A percentile compares a stretch with the other conserved stretches of the same genome.
phyloP scores from a whole-genome alignment of 345 rosid genomes.

The Cardamine occulta region DNA sequence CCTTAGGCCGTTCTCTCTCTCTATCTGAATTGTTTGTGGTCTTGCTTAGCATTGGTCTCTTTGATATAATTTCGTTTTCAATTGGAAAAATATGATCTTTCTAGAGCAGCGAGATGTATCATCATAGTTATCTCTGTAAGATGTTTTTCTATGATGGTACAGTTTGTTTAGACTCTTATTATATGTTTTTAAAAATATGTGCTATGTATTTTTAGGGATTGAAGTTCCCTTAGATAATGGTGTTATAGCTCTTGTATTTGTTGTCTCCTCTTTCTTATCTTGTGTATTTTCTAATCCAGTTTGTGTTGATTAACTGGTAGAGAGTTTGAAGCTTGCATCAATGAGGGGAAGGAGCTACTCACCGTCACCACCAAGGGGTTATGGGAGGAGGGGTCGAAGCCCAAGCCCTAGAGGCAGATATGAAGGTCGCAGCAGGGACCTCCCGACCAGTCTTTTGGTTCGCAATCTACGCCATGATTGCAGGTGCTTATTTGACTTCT shows the following conservation, averaged over 20 bases:
- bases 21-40: not conserved
- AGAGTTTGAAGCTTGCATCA: constrained; percentile 24
- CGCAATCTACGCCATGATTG: constrained; percentile 94
- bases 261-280: not conserved
- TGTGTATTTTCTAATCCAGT: not conserved
- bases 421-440: constrained; percentile 71
- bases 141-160: too few species aligned
- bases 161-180: not conserved
- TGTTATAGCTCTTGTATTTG: not conserved
- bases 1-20: not conserved
- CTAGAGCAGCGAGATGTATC: not conserved
- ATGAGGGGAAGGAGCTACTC: constrained; percentile 94
- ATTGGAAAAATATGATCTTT: not conserved
- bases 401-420: constrained; percentile 87
- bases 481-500: constrained; percentile 53
- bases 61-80: not conserved
- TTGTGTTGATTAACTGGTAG: constrained; percentile 6
- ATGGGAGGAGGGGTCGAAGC: constrained; percentile 76
- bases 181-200: not conserved
- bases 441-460: constrained; percentile 91
- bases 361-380: constrained; percentile 79
- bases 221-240: not conserved
- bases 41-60: not conserved
- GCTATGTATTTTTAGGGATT: not conserved
- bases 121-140: not conserved